phyloP scores from a whole-genome alignment of 1,139 yeast species.

The Eremothecium sinecaudum region DNA sequence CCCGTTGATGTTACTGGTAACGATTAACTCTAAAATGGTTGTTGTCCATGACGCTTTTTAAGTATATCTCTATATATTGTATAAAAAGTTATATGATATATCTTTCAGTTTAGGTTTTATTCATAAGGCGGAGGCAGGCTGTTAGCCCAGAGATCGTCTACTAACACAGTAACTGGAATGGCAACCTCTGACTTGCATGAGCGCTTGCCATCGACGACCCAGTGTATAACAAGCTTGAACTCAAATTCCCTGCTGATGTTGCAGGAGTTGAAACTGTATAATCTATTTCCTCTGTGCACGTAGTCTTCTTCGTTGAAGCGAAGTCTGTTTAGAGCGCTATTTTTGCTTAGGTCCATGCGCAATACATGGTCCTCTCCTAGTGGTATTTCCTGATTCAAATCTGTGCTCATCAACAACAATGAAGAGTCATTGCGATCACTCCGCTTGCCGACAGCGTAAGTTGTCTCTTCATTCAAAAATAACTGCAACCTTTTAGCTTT shows the following conservation, averaged over 20 bases:
- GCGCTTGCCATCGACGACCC: conserved; percentile 19
- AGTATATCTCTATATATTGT: too few relatives aligned
- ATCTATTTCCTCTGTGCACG: conserved; percentile 26
- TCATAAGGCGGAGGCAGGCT: too few relatives aligned
- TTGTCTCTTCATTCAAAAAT: conserved; percentile 20
- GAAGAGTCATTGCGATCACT: conserved; percentile 24
- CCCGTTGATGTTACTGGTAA: too few relatives aligned
- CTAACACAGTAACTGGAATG: conserved; percentile 15
- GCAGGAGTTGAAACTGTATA: conserved; percentile 27
- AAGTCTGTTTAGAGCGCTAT: conserved; percentile 16
- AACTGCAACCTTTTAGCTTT: conserved; percentile 18
- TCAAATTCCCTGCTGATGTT: conserved; percentile 22
- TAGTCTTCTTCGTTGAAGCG: conserved; percentile 27
- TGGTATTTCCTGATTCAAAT: conserved; percentile 4
- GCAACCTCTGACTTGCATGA: conserved; percentile 19
- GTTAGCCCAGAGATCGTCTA: too few relatives aligned
- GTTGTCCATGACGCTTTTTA: too few relatives aligned
- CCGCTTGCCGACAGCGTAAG: conserved; percentile 23
- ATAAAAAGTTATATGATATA: too few relatives aligned
- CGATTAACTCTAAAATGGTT: too few relatives aligned
- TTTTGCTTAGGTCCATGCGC: conserved; percentile 18
- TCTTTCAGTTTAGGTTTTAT: too few relatives aligned
- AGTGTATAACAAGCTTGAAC: conserved; percentile 22
- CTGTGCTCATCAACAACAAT: conserved; percentile 18
- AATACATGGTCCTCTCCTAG: conserved; percentile 17